Evolutionary conservation across 208 protist genomes (phyloP), one percentile per base, ranked within the genome.

Genomic region (Phytomonas serpens): DNA sequence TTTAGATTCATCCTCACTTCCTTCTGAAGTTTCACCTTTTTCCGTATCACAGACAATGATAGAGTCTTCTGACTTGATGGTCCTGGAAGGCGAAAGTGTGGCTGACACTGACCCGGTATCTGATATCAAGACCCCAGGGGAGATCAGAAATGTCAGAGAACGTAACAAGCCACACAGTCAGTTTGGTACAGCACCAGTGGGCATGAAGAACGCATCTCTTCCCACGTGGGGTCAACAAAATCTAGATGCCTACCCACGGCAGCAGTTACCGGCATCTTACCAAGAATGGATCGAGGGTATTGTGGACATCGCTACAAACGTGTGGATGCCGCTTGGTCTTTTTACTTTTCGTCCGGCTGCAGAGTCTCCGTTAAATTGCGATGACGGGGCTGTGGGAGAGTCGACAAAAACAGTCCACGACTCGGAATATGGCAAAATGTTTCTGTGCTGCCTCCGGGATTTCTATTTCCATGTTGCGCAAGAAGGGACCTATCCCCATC

Each of bases 251-350:
- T 23, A 19, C 47, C 13, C 47, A 6, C 47, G 47, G 19, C 47
- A 19, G 16, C 13, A 57, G 47, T 23, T 57, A 27, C 47, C 47
- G 47, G 47, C 19, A 27, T 57, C 47, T 57, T 57, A 57, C 23
- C 47, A 57, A 27, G 47, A 57, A 57, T 57, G 47, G 47, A 23
- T 57, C 23, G 47, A 57, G 47, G 78, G 73, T 14, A 64, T 91
- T 52, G 76, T 79, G 71, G 29, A 72, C 63, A 76, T 74, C 52
- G 79, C 82, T 29, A 67, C 76, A 7, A 51, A 75, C 32, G 74
- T 88, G 29, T 91, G 86, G 86, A 83, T 72, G 0, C 52, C 71
- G 4, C 77, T 91, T 33, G 86, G 86, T 3, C 81, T 91, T 72
- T 82, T 88, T 34, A 72, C 74, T 19, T 69, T 80, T 64, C 77